Conservation (phyloP, 495 filamentous ascomycete species). For the Durotheca rogersii region DNA sequence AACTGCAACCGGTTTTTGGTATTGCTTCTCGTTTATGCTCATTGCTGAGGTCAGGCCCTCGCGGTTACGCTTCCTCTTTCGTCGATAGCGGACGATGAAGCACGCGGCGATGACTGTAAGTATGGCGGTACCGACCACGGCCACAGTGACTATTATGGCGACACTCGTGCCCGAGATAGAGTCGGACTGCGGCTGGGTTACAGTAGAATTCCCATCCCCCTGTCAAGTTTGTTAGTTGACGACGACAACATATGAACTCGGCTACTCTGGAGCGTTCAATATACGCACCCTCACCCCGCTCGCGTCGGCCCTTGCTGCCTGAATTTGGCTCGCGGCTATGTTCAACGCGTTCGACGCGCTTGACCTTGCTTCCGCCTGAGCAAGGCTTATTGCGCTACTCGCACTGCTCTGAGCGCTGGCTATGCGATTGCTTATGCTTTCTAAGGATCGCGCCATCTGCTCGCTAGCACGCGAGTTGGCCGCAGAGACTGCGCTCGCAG, state of each 20-base stretch:
- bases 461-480: constrained; percentile 30
- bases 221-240: constrained; percentile 17
- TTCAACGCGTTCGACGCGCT: constrained; percentile 33
- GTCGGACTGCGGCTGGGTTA: constrained; percentile 36
- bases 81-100: constrained; percentile 37
- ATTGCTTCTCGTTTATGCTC: constrained; percentile 8
- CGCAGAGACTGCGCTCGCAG: constrained; percentile 36
- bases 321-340: constrained; percentile 39
- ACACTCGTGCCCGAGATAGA: constrained; percentile 41
- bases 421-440: constrained; percentile 31
- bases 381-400: constrained; percentile 24
- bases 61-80: constrained; percentile 26
- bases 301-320: constrained; percentile 37
- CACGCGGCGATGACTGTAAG: constrained; percentile 37
- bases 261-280: neutral
- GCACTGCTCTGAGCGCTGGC: constrained; percentile 33
- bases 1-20: constrained; percentile 22
- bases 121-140: constrained; percentile 43
- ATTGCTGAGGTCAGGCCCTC: constrained; percentile 5
- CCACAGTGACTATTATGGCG: constrained; percentile 35
- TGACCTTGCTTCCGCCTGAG: constrained; percentile 29
- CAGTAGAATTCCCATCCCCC: constrained; percentile 33
- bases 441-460: constrained; percentile 21
- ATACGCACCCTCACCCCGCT: constrained; percentile 37
- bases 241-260: neutral